These are phyloP conservation scores for Cudoniella acicularis DNA, from an alignment of 495 filamentous ascomycete species.

Conservation along the genomic window DNA sequence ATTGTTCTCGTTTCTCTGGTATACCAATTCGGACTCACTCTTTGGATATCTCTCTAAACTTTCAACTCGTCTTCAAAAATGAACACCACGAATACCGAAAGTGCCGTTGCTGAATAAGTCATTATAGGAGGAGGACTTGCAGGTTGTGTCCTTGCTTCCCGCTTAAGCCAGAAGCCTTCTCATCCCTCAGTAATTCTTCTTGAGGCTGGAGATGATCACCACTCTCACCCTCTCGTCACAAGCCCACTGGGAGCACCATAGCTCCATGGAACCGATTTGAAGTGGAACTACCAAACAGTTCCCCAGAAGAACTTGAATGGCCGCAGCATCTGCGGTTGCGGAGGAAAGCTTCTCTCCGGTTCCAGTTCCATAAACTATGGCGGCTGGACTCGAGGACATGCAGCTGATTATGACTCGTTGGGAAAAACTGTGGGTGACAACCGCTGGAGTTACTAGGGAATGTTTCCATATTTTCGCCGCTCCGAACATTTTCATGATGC, in stretches of 20 bases:
- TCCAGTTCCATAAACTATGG: neutral
- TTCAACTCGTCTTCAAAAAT: too few species aligned
- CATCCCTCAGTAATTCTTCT: neutral
- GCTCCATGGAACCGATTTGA: neutral
- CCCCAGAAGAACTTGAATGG: neutral
- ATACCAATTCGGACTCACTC: too few species aligned
- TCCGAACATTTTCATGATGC: neutral
- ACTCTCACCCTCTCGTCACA: neutral
- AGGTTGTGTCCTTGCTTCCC: neutral
- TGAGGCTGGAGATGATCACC: neutral
- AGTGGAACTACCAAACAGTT: neutral
- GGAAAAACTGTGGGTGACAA: neutral
- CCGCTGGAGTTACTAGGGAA: neutral
- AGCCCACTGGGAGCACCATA: neutral
- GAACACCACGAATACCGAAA: too few species aligned
- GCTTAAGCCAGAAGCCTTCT: neutral
- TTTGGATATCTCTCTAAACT: too few species aligned
- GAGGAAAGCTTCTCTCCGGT: neutral
- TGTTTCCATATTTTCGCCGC: neutral
- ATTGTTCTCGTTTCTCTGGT: too few species aligned
- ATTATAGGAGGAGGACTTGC: neutral
- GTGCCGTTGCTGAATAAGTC: too few species aligned
- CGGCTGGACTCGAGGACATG: neutral
- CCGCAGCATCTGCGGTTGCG: neutral
- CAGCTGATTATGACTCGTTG: neutral